A percentile compares a stretch with the other conserved stretches of the same genome.
Conservation (phyloP, 495 filamentous ascomycete species). For the Hypomontagnella submonticulosa region DNA sequence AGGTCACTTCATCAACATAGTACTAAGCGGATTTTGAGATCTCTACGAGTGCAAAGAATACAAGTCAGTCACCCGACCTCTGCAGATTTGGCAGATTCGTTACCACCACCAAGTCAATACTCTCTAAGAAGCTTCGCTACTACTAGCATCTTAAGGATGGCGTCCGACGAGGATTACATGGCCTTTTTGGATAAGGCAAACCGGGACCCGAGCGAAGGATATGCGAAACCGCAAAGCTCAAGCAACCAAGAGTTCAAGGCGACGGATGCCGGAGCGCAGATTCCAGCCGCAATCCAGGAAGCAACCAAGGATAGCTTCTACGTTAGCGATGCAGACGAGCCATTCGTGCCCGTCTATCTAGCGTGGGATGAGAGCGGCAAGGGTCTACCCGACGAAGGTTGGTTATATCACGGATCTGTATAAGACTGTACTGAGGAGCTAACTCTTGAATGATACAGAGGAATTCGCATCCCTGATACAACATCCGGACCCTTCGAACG, state of each 20-base stretch:
- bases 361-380: conserved; percentile 66
- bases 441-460: conserved; percentile 50
- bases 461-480: conserved; percentile 67
- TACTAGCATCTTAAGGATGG: conserved; percentile 60
- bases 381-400: conserved; percentile 71
- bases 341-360: conserved; percentile 79
- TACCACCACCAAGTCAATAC: conserved; percentile 18
- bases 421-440: conserved; percentile 1
- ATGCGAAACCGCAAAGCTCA: conserved; percentile 40
- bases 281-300: conserved; percentile 68
- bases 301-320: conserved; percentile 70
- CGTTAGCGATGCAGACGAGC: conserved; percentile 83
- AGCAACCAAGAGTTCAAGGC: conserved; percentile 57
- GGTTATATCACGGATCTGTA: conserved; percentile 34
- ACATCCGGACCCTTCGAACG: conserved; percentile 59
- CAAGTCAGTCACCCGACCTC: neutral
- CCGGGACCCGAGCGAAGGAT: conserved; percentile 66
- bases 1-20: conserved; percentile 16
- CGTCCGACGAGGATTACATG: conserved; percentile 82
- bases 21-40: neutral
- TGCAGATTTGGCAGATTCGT: neutral
- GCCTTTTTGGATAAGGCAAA: conserved; percentile 88
- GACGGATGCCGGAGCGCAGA: conserved; percentile 58
- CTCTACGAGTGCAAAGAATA: neutral
- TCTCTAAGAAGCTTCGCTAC: conserved; percentile 37